Conservation (phyloP, 768 basidiomycete genomes). For the Hericium rajendrae region DNA sequence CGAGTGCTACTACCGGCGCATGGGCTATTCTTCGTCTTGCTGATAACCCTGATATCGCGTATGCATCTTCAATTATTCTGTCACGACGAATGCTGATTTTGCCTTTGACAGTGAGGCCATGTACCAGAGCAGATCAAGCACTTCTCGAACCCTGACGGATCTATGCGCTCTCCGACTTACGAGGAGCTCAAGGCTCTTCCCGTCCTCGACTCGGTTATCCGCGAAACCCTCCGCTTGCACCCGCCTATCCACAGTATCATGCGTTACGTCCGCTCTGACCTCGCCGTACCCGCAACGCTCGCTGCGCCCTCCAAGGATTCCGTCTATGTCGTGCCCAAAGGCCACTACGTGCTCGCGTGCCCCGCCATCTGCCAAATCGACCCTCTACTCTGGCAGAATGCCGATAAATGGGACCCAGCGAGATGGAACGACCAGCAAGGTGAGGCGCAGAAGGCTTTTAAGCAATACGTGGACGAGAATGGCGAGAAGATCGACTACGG, state of each 20-base stretch:
- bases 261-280: constrained; percentile 83
- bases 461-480: constrained; percentile 59
- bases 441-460: constrained; percentile 69
- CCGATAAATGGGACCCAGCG: constrained; percentile 63
- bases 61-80: constrained; percentile 16
- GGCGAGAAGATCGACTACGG: constrained; percentile 95
- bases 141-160: constrained; percentile 74
- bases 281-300: constrained; percentile 72
- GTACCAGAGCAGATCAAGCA: constrained; percentile 84
- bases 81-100: background rate
- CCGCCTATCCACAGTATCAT: constrained; percentile 95
- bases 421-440: constrained; percentile 86
- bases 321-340: constrained; percentile 81
- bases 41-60: constrained; percentile 64
- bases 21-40: constrained; percentile 90
- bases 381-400: constrained; percentile 68
- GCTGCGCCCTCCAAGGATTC: constrained; percentile 66
- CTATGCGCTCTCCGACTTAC: constrained; percentile 69
- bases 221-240: constrained; percentile 88
- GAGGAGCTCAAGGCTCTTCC: constrained; percentile 82
- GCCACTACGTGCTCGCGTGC: constrained; percentile 81
- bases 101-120: constrained; percentile 54
- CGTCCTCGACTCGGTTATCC: constrained; percentile 79
- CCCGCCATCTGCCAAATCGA: constrained; percentile 87
- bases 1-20: constrained; percentile 83